Base-by-base conservation (phyloP, 2,329 filamentous ascomycete species). In the Calonectria henricotiae region DNA sequence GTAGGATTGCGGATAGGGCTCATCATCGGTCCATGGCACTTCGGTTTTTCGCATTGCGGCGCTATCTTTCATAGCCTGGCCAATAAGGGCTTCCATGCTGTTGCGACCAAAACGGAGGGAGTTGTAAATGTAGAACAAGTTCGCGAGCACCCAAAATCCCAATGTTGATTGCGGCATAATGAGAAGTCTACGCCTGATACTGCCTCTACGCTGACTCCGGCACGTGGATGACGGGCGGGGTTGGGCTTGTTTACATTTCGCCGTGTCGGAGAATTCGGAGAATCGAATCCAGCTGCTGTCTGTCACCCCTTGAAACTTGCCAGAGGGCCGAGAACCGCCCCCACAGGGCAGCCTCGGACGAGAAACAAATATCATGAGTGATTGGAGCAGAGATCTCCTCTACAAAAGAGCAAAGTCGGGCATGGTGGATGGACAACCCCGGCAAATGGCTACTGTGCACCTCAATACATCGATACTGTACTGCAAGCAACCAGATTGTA, bases 1-100 rank as follows among this genome's bases (percentile, higher is more conserved):
- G 54, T 43, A 74, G 44, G 64, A 47, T 62, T 74, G 72, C 35
- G 68, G 25, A 61, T 49, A 32, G 13, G 70, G 72, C 46, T 68
- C 62, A 68, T 74, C 72, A 13, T 66, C 49, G 4, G 47, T 65
- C 72, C 72, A 74, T 12, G 70, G 49, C 65, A 68, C 65, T 13
- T 61, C 46, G 2, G 46, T 17, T 62, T 73, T 73, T 17, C 67
- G 55, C 70, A 73, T 41, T 12, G 67, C 43, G n/a, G 58, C 67
- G 55, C 60, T 72, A 17, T 72, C 70, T 32, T 73, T 71, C 35
- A 73, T 66, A 17, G 70, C 70, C 23, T 73, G 55, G 1, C 67
- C 43, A 1, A 73, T 49, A 27, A 70, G 71, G 20, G 69, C 69
- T 43, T 71, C 69, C 69, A 71, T 71, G 13, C 69, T 71, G 49